A percentile compares a stretch with the other conserved stretches of the same genome.
Evolutionary conservation across 805 yeast genomes (phyloP).

Genomic region (Starmerella bombi): DNA sequence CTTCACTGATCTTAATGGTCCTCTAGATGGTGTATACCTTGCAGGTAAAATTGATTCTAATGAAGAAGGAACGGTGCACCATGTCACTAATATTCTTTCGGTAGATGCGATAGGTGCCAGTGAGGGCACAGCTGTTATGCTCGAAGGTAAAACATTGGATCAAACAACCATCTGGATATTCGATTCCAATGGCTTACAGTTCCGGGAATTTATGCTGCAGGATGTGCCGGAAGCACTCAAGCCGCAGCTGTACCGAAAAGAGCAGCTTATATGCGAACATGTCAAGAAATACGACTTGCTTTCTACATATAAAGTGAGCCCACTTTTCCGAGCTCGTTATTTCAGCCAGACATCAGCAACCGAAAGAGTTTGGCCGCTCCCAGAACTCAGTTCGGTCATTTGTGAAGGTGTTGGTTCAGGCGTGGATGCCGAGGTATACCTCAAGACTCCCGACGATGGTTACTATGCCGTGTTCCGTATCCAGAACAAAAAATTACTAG

Average conservation of each 20-base stretch:
- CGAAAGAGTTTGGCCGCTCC: constrained; percentile 14
- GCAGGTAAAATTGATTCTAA: constrained; percentile 4
- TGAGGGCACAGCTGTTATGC: constrained; percentile 5
- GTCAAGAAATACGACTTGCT: background rate
- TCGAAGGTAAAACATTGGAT: constrained; percentile 2
- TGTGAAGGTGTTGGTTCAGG: constrained; percentile 14
- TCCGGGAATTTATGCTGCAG: constrained; percentile 10
- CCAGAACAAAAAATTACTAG: constrained; percentile 14
- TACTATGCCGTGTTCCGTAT: constrained; percentile 16
- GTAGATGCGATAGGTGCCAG: constrained; percentile 9
- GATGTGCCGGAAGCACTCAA: constrained; percentile 1
- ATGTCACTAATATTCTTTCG: constrained; percentile 5
- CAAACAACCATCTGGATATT: constrained; percentile 12
- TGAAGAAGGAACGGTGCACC: background rate
- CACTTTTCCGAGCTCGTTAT: constrained; percentile 6
- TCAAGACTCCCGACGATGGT: constrained; percentile 17
- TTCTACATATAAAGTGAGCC: background rate
- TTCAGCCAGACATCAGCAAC: constrained; percentile 7
- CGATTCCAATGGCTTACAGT: constrained; percentile 12
- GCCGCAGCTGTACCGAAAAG: background rate
- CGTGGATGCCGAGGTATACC: constrained; percentile 16
- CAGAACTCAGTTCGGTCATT: constrained; percentile 10
- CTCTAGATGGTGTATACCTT: constrained; percentile 11
- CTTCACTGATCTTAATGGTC: constrained; percentile 12
- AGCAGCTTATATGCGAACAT: constrained; percentile 3